Base-by-base conservation (phyloP, 495 filamentous ascomycete species). In the Aspergillus bridgeri region DNA sequence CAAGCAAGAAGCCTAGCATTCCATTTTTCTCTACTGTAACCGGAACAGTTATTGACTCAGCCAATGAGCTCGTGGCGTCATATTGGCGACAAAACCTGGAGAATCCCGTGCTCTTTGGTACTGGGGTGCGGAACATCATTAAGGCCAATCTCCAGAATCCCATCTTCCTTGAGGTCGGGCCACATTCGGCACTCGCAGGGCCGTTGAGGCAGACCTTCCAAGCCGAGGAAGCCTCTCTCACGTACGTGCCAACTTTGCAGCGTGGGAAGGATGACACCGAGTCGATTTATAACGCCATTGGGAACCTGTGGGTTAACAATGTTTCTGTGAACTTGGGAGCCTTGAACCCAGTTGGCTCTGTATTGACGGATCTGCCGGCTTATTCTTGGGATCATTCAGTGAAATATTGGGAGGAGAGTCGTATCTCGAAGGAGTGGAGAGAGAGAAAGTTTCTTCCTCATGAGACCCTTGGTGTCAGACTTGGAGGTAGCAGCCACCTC, bases 61-160 rank as follows among this genome's bases (percentile, higher is more conserved):
- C 33, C 33, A 15, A 38, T 13, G 33, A 1, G 1, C 17, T 38
- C 33, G 17, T 3, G 3, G 33, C 33, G 5, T 38, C 20, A 5
- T 76, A 81, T 58, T 81, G 79, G 77, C 53, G 43, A 20, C 29
- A 57, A 3, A 80, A 79, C 51, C 55, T 81, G 17, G 67, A 67
- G 21, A 67, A 58, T 2, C 74, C 75, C 2, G 75, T 79, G 0
- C 51, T 68, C 0, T 79, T 79, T 60, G 17, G 25, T 11, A 17
- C 54, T 4, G 67, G 68, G 0, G 47, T 67, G 18, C 2, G 13
- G 21, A 33, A 18, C n/a, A 29, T 59, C 11, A 18, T 52, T n/a
- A 38, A 38, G 1, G n/a, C 13, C 44, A 17, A 22, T 21, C 44
- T 45, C 42, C 29, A 19, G 8, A 27, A 19, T 46, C 15, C 27